Base-by-base conservation (phyloP, 1,139 yeast species). In the Pichia inconspicua region DNA sequence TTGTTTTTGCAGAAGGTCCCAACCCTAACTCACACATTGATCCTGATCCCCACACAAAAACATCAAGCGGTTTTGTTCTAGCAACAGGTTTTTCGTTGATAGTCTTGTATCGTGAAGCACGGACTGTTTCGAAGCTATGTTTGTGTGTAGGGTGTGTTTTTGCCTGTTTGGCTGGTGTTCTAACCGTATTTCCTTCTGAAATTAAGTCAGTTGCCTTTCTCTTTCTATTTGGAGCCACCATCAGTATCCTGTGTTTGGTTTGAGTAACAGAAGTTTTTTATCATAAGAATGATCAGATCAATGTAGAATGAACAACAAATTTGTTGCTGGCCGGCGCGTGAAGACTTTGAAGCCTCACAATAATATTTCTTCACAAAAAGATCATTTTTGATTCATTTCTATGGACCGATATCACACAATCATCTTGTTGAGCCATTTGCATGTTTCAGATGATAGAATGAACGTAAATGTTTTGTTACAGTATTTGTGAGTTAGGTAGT, bases 21-120 rank as follows among this genome's bases (percentile, higher is more conserved):
- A 92, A 72, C 1, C 98, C 99, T 36, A 92, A 72, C 64, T 94
- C 98, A 71, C 97, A 89, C 90, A 92, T 90, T 1, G 96, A 82
- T 1, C 98, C 98, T 1, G 95, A 78, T 34, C 99, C 99, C 84
- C 95, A 92, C 38, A 87, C 95, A 63, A 85, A 92, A 2, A 92
- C 73, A 59, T 88, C 94, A 47, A 90, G 69, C 17, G 75, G 75
- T 35, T 72, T 68, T 1, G 72, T 57, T 54, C 72, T 75, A 0
- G 54, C 50, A 8, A 48, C 41, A 7, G 79, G 78, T 39, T 63
- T 58, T 38, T 56, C 59, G 58, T 77, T 77, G 55, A 78, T 65
- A 25, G 72, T 65, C 14, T 79, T 75, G 50, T 75, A 65, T 55
- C 68, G 71, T 2, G 78, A 70, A 47, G 65, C 66, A 44, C 63